phyloP scores from a whole-genome alignment of 2,329 filamentous ascomycete genomes.

The Bipolaris victoriae region DNA sequence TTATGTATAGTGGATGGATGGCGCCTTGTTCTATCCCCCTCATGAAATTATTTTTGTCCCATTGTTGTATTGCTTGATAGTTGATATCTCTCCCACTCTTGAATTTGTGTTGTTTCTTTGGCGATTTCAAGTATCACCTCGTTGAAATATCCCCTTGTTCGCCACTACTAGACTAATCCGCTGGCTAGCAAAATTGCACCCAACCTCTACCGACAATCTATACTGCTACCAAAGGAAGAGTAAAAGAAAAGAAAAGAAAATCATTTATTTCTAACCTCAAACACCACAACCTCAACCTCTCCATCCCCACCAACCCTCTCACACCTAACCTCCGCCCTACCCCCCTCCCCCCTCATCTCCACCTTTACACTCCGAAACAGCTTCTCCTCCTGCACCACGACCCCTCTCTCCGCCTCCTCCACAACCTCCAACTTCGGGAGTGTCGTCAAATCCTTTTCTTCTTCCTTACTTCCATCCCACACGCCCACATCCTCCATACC shows the following conservation, averaged over 20 bases:
- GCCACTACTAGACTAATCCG: neutral
- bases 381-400: too few relatives aligned
- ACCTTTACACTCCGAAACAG: neutral
- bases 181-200: too few relatives aligned
- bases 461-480: neutral
- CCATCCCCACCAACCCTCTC: neutral
- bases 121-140: neutral
- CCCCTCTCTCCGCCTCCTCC: neutral
- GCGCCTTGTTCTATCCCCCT: slow-evolving; percentile 24
- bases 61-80: slow-evolving; percentile 15
- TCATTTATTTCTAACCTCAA: neutral
- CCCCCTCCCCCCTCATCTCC: neutral
- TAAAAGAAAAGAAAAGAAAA: neutral
- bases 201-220: neutral
- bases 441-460: neutral
- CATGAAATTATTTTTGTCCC: slow-evolving; percentile 16
- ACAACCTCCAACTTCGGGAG: neutral
- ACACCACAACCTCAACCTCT: neutral
- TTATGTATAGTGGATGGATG: slow-evolving; percentile 43
- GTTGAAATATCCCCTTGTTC: neutral
- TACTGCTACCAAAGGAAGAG: neutral
- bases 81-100: slow-evolving; percentile 18
- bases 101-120: neutral
- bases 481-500: slow-evolving; percentile 2
- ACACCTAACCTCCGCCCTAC: neutral